Percentiles rank a stretch among this genome's conserved stretches.
Evolutionary conservation across 306 rosid species (phyloP).

Genomic region (Ammopiptanthus mongolicus): DNA sequence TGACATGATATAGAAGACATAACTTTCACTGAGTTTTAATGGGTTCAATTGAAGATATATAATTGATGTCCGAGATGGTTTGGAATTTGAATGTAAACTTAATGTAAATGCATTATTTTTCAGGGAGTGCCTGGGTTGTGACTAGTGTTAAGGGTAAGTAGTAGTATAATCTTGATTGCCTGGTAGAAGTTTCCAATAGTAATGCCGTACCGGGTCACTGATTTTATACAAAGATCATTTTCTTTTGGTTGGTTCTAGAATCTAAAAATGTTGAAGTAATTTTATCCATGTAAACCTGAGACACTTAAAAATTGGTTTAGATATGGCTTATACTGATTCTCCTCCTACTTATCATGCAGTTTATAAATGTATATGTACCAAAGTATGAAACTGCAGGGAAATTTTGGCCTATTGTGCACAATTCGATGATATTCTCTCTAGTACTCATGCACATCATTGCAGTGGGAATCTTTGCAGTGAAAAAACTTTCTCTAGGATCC

Average conservation of each 20-base stretch:
- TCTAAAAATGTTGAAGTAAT: neutral
- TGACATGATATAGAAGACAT: too few relatives aligned
- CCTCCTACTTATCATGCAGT: conserved; percentile 44
- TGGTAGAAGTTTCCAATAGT: neutral
- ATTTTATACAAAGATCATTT: neutral
- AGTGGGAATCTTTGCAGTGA: conserved; percentile 79
- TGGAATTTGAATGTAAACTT: neutral
- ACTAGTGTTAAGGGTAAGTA: neutral
- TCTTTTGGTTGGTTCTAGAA: neutral
- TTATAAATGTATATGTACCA: conserved; percentile 73
- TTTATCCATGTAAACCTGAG: conserved; percentile 5
- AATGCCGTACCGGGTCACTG: neutral
- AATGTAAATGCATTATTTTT: neutral
- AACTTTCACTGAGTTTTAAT: too few relatives aligned
- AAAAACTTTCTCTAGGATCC: conserved; percentile 51
- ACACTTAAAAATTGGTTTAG: neutral
- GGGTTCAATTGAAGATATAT: neutral
- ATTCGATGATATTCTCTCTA: conserved; percentile 75
- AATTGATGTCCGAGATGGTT: neutral
- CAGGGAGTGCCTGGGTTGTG: neutral
- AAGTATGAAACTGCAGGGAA: conserved; percentile 82
- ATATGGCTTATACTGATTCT: conserved; percentile 20
- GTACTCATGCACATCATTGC: conserved; percentile 94
- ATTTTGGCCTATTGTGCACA: conserved; percentile 88
- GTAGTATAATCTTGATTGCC: neutral